A percentile compares a stretch with the other conserved stretches of the same genome.
phyloP scores from a whole-genome alignment of 75 land plant species.

The Picea glauca region DNA sequence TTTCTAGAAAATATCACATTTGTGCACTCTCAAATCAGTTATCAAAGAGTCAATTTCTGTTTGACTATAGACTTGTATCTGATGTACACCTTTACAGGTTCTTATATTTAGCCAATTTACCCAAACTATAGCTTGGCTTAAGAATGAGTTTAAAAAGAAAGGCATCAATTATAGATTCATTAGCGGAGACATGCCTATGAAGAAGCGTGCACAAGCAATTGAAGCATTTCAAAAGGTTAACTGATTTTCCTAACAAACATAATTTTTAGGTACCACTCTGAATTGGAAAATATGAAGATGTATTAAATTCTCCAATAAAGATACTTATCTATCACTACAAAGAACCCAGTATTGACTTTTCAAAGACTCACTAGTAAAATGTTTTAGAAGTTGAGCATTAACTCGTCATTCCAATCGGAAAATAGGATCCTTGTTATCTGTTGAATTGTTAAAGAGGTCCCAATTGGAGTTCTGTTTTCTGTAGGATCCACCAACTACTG shows the following conservation, averaged over 20 bases:
- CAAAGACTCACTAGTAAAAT: too few relatives aligned
- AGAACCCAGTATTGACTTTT: too few relatives aligned
- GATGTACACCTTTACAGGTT: conserved; percentile 15
- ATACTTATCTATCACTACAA: too few relatives aligned
- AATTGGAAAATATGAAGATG: too few relatives aligned
- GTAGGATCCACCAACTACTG: conserved; percentile 50
- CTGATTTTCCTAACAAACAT: background rate
- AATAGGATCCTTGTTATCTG: background rate
- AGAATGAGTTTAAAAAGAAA: conserved; percentile 37
- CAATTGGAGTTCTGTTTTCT: background rate
- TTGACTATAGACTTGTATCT: background rate
- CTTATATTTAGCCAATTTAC: conserved; percentile 49
- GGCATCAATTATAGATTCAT: conserved; percentile 45
- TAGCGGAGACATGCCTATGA: conserved; percentile 53
- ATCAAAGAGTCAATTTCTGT: too few relatives aligned
- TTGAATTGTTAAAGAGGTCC: background rate
- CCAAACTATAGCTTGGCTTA: conserved; percentile 48
- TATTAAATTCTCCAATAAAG: too few relatives aligned
- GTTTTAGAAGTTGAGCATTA: too few relatives aligned
- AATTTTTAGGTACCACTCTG: background rate
- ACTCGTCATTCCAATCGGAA: too few relatives aligned
- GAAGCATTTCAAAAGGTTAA: conserved; percentile 46
- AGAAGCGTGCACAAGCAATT: conserved; percentile 44
- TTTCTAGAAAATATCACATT: background rate
- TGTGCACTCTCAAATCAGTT: too few relatives aligned